These are phyloP conservation scores for Ceratobasidium sp. DNA, from an alignment of 1,284 basidiomycete species.

Conservation along the genomic window DNA sequence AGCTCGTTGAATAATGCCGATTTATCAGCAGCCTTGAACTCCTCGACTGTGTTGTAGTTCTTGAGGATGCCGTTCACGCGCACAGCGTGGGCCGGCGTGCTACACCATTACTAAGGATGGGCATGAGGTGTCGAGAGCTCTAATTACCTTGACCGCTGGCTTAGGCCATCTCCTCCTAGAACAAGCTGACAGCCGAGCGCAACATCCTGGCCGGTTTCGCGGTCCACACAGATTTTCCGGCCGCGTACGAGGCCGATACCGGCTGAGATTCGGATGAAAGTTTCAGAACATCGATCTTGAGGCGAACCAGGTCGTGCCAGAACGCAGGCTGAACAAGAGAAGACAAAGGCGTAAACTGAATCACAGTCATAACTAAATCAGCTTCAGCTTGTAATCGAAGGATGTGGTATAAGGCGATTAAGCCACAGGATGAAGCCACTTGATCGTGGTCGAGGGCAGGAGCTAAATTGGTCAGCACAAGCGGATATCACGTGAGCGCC, in stretches of 20 bases:
- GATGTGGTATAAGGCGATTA: not conserved
- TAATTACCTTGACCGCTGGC: constrained; percentile 52
- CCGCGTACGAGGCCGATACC: constrained; percentile 71
- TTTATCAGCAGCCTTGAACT: constrained; percentile 92
- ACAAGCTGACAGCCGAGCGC: constrained; percentile 66
- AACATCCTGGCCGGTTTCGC: constrained; percentile 71
- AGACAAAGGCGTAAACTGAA: constrained; percentile 88
- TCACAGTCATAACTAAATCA: constrained; percentile 48
- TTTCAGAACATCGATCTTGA: constrained; percentile 91
- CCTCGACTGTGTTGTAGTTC: constrained; percentile 96
- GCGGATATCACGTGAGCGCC: not conserved
- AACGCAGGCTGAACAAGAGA: constrained; percentile 90
- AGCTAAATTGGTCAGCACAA: not conserved
- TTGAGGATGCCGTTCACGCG: constrained; percentile 73
- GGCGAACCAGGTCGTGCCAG: constrained; percentile 88
- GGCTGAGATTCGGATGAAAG: constrained; percentile 78
- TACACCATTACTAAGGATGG: constrained; percentile 43
- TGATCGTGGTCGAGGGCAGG: constrained; percentile 32
- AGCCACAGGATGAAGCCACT: not conserved
- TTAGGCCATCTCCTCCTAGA: constrained; percentile 67
- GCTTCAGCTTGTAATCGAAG: not conserved
- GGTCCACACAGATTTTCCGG: constrained; percentile 74
- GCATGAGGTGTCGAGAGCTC: constrained; percentile 56
- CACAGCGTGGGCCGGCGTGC: constrained; percentile 56
- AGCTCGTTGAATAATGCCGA: constrained; percentile 77